A percentile compares a stretch with the other conserved stretches of the same genome.
Conservation (phyloP, 371 early-diverging fungal species). For the Sanchytrium tribonematis region DNA sequence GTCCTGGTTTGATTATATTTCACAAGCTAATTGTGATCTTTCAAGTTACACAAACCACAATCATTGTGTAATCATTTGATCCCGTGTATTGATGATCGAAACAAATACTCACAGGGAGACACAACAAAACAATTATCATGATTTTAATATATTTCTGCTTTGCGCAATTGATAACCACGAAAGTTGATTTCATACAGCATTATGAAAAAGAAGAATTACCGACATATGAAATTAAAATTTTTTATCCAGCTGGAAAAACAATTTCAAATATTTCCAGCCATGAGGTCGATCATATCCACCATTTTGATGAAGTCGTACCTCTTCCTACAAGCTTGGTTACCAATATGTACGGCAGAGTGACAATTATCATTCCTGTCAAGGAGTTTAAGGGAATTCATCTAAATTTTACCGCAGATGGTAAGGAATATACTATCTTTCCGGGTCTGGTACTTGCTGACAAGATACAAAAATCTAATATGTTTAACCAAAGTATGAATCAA, state of each 20-base stretch:
- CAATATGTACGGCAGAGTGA: neutral
- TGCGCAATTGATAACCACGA: neutral
- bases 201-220: neutral
- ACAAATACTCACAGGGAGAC: no score
- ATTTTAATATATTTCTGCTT: no score
- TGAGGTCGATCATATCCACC: neutral
- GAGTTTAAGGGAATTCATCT: neutral
- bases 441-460: neutral
- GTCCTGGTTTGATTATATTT: no score
- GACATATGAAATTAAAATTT: neutral
- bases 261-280: neutral
- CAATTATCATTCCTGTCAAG: neutral
- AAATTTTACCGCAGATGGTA: neutral
- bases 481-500: neutral
- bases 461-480: neutral
- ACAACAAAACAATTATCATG: no score
- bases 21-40: no score
- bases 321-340: neutral
- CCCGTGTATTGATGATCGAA: no score
- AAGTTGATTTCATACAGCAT: neutral
- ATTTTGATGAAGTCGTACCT: neutral
- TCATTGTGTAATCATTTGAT: no score
- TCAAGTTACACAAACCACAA: no score
- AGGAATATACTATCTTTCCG: neutral
- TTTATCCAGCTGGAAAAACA: neutral